Base-by-base conservation (phyloP, 345 rosid species). In the Brassica nigra region DNA sequence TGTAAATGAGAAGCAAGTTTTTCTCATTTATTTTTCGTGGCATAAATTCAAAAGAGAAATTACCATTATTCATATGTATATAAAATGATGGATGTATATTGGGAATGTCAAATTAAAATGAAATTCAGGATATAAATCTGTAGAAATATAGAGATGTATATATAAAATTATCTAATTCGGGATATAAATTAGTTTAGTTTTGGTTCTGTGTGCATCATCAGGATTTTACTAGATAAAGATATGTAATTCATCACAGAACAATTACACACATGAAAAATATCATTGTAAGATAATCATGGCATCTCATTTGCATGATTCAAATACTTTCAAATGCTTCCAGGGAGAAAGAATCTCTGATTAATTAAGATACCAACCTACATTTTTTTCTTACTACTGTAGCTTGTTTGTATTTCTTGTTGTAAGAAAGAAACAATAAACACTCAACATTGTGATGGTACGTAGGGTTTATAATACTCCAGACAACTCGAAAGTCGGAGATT, bases 381-480 rank as follows among this genome's bases (percentile, higher is more conserved):
- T 52, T 55, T 36, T 64, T 42, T 69, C 39, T 55, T 8, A 39
- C 8, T 61, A 80, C 2, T 10, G 7, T 62, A 54, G 70, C 62
- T 18, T 80, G 79, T 10, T 37, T 69, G 61, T 81, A 90, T n/a
- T 73, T 80, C 68, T 78, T 72, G 47, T 85, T 87, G 73, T 86
- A 81, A 31, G 47, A 65, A 6, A 89, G 86, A 28, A 89, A 16
- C 68, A 90, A 2, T 0, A 85, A 72, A 80, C 98, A 94, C 49
- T 87, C 74, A 5, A 81, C 87, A 12, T 83, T 80, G 83, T 89
- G 88, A 54, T 82, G 89, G 65, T 84, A 86, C 71, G 44, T 78
- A 12, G 91, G 91, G 11, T 87, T 84, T 62, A 94, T 82, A 18
- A 92, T 71, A 66, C 81, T 74, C 86, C 89, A 87, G 12, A 92